Evolutionary conservation across 352 stramenopile genomes (phyloP), one percentile per base, ranked within the genome.

Genomic region (Pythium dissimile): DNA sequence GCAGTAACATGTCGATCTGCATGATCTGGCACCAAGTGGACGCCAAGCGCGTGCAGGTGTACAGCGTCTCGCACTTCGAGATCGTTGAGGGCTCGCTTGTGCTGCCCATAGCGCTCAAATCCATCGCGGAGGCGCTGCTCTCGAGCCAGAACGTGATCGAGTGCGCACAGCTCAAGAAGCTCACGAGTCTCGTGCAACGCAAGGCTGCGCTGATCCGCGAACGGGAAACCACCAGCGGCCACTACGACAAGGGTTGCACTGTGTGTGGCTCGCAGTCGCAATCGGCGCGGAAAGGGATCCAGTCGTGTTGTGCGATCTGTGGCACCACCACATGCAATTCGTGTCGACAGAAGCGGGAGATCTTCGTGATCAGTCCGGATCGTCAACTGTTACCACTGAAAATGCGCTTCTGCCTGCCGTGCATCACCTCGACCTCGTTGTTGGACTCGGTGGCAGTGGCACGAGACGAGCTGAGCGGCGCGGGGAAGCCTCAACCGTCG

Each of bases 101-200:
- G 41, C 58, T 27, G 3, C 20, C 5, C 3, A 5, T 76, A 5
- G 67, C 67, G 2, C 62, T 85, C 31, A 77, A 72, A 13, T 74
- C 74, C 5, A 68, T 70, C 46, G 64, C 66, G n/a, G 41, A 77
- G 0, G 54, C 62, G 6, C 61, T 85, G 52, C 54, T 66, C 35
- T 67, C 70, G 16, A 63, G 54, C 1, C 66, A 59, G 1, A 61
- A 46, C 11, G 58, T 73, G 23, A 53, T 84, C 28, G 38, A 82
- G 9, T 87, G 74, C 60, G 72, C 66, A 5, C 68, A 72, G 15
- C 77, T 80, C 69, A 77, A 77, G 38, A 88, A 85, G 48, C 71
- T 85, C 16, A 51, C 75, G 50, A 84, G 77, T 72, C 62, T 80
- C 54, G 26, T 57, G 5, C 30, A 48, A 20, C 7, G 12, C 24